Evolutionary conservation across 75 land plant species (phyloP).

Genomic region (Sequoiadendron giganteum): DNA sequence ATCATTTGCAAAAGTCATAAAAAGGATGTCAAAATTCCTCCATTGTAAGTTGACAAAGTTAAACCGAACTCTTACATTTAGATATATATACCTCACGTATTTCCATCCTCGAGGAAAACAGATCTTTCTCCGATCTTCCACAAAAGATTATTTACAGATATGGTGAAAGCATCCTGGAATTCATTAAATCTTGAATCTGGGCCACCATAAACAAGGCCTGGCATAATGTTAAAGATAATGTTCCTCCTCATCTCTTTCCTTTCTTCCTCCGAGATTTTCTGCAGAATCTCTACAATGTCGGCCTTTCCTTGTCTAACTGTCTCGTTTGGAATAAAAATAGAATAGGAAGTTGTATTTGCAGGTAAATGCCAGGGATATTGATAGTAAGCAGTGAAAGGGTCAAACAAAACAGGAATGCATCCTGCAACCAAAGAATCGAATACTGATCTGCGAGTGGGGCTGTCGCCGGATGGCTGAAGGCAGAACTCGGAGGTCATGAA

Average conservation of each 20-base stretch:
- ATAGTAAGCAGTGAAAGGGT: constrained; percentile 52
- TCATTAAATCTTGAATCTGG: neutral
- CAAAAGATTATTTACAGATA: neutral
- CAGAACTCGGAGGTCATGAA: constrained; percentile 65
- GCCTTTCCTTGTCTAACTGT: neutral
- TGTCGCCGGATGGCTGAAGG: constrained; percentile 69
- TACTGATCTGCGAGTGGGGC: constrained; percentile 65
- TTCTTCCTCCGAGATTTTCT: neutral
- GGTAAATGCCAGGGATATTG: constrained; percentile 75
- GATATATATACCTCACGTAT: neutral
- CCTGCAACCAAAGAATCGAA: constrained; percentile 59
- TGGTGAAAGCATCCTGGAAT: neutral
- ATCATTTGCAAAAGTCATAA: no score
- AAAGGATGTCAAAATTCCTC: no score
- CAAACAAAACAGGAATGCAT: constrained; percentile 70
- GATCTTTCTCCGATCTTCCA: neutral
- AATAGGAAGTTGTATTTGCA: constrained; percentile 19
- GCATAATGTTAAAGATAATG: neutral
- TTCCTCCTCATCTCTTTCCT: neutral
- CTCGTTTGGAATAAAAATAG: neutral
- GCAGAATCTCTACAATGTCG: neutral
- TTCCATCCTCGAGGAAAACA: neutral
- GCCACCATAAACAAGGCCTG: neutral
- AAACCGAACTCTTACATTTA: no score
- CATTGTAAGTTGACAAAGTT: neutral